Evolutionary conservation across 2,329 filamentous ascomycete species (phyloP).

Genomic region (Lachnellula willkommii): DNA sequence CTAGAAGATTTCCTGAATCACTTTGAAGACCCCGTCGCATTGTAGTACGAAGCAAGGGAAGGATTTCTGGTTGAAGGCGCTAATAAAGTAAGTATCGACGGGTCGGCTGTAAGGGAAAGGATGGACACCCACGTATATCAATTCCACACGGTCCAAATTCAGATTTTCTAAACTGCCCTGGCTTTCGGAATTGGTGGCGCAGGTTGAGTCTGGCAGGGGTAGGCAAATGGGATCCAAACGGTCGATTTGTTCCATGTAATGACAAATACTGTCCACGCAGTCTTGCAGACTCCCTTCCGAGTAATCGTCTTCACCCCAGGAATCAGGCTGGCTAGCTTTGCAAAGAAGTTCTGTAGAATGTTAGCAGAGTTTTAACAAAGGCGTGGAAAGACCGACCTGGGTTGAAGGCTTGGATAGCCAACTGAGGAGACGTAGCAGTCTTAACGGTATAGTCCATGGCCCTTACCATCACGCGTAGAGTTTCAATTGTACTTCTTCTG

Average conservation of each 20-base stretch:
- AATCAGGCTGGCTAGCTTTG: constrained; percentile 5
- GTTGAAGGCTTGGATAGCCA: constrained; percentile 20
- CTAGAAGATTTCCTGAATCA: background rate
- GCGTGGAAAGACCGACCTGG: constrained; percentile 12
- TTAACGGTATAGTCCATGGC: constrained; percentile 15
- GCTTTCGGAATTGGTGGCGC: constrained; percentile 18
- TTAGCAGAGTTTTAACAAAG: background rate
- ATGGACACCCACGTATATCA: constrained; percentile 18
- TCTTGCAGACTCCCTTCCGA: constrained; percentile 1
- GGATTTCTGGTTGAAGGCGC: constrained; percentile 18
- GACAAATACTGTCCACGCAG: constrained; percentile 1
- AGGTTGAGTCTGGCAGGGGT: background rate
- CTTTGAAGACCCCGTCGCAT: constrained; percentile 14
- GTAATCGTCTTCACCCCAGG: constrained; percentile 1
- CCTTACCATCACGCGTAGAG: constrained; percentile 14
- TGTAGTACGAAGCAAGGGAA: constrained; percentile 10
- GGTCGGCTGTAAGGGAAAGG: background rate
- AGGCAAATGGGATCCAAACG: constrained; percentile 9
- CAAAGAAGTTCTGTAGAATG: constrained; percentile 1
- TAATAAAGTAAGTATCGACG: constrained; percentile 14
- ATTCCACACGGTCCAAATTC: constrained; percentile 16
- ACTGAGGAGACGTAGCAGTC: constrained; percentile 13
- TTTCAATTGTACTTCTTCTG: constrained; percentile 18
- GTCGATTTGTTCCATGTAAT: constrained; percentile 19
- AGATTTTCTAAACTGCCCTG: constrained; percentile 22